Evolutionary conservation across 257 asterid genomes (phyloP), one percentile per base, ranked within the genome.

Genomic region (Avicennia marina): DNA sequence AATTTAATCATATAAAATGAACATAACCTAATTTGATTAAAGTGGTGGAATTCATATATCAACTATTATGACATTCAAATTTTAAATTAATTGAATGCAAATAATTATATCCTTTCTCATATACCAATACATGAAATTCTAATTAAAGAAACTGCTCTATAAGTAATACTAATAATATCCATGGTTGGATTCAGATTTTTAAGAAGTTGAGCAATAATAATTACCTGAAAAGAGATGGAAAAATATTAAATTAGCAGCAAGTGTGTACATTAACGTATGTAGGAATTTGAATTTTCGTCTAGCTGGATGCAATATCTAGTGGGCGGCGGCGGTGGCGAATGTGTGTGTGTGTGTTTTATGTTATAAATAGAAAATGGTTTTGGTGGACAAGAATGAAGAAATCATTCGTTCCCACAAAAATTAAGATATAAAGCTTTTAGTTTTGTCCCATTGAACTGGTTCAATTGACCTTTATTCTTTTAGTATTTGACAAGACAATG

Each of bases 341-440:
- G 48, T n/a, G n/a, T n/a, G n/a, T n/a, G n/a, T n/a, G n/a, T n/a
- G n/a, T n/a, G 17, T 42, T 42, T 17, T 8, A 9, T 3, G 7
- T 17, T 17, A 17, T 22, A 15, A 22, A 15, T 17, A 12, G 12
- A 48, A 49, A 49, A 6, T 48, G 34, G 25, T 0, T 11, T 31
- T 31, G 9, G 32, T 19, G 53, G 60, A 51, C 24, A 25, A 12
- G n/a, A 51, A 25, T 41, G 50, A 51, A 52, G 62, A 58, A 66
- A n/a, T n/a, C n/a, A n/a, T n/a, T 51, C 61, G 50, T 58, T 39
- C 8, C 52, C 39, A 11, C 27, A 43, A 62, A 27, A 36, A 19
- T 7, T 47, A 26, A 48, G 47, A 45, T 0, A n/a, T n/a, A 24
- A 31, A 66, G 3, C 72, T 29, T 13, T 19, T 8, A 16, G 24